Conservation (phyloP, 73 alveolate species). For the Paramecium tetraurelia region DNA sequence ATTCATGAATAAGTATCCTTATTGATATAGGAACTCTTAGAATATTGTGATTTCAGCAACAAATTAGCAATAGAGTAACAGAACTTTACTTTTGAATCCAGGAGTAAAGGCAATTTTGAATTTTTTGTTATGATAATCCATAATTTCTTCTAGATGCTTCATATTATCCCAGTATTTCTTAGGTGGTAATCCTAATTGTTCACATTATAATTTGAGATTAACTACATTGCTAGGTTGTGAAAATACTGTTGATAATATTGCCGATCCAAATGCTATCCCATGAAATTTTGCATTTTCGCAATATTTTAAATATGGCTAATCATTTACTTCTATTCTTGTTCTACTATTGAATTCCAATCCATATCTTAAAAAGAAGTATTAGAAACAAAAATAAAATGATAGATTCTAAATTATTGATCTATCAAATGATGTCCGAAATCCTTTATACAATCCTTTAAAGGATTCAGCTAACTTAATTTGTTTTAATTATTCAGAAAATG, state of each 20-base stretch:
- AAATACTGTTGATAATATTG: not conserved
- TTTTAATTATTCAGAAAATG: not conserved
- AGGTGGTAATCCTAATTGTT: not conserved
- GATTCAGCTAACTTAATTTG: not conserved
- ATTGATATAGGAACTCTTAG: not conserved
- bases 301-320: not conserved
- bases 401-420: not conserved
- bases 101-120: not conserved
- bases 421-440: constrained; percentile 3
- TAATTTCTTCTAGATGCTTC: constrained; percentile 5
- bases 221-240: not conserved
- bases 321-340: not conserved
- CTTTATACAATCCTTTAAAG: not conserved
- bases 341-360: not conserved
- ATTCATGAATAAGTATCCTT: not conserved
- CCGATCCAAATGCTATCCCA: constrained; percentile 5
- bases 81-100: not conserved
- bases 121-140: not conserved
- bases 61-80: not conserved
- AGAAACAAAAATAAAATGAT: not conserved
- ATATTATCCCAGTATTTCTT: constrained; percentile 9
- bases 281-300: not conserved
- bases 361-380: not conserved
- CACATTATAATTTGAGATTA: not conserved
- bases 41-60: not conserved